Percentiles rank a stretch among this genome's conserved stretches.
Evolutionary conservation across 345 rosid species (phyloP).

Genomic region (Euphorbia tirucalli): DNA sequence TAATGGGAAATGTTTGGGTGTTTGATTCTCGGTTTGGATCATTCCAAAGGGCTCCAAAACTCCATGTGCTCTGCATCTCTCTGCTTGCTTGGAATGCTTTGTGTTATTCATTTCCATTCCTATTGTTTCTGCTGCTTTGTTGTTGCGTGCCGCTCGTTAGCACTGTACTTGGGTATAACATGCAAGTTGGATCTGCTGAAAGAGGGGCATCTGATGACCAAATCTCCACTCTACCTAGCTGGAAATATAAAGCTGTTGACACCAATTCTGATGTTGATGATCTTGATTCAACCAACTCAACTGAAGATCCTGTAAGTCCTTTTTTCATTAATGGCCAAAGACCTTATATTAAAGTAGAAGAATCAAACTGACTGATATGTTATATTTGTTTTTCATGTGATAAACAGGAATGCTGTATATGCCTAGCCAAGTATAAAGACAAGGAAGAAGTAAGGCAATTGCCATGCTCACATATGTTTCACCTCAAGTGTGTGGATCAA

Average conservation of each 20-base stretch:
- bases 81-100: conserved; percentile 92
- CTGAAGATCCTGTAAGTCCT: conserved; percentile 34
- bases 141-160: conserved; percentile 80
- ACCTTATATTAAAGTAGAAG: too few relatives aligned
- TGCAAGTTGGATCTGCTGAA: conserved; percentile 74
- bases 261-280: conserved; percentile 31
- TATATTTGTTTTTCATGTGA: too few relatives aligned
- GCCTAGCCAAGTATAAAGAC: conserved; percentile 78
- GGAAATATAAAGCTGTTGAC: conserved; percentile 63
- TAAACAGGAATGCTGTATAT: conserved; percentile 88
- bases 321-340: too few relatives aligned
- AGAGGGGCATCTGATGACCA: conserved; percentile 92
- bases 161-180: conserved; percentile 86
- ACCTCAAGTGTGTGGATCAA: conserved; percentile 90
- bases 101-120: conserved; percentile 87
- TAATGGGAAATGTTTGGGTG: conserved; percentile 97
- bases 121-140: conserved; percentile 81
- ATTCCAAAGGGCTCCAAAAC: conserved; percentile 74
- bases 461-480: conserved; percentile 92
- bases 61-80: conserved; percentile 80
- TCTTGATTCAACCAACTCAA: conserved; percentile 28
- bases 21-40: conserved; percentile 89
- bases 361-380: too few relatives aligned
- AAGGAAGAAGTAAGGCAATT: conserved; percentile 82
- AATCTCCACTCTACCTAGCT: conserved; percentile 70